Percentiles rank a stretch among this genome's conserved stretches.
Evolutionary conservation across 495 filamentous ascomycete species (phyloP).

Genomic region (Penicillium lagena): DNA sequence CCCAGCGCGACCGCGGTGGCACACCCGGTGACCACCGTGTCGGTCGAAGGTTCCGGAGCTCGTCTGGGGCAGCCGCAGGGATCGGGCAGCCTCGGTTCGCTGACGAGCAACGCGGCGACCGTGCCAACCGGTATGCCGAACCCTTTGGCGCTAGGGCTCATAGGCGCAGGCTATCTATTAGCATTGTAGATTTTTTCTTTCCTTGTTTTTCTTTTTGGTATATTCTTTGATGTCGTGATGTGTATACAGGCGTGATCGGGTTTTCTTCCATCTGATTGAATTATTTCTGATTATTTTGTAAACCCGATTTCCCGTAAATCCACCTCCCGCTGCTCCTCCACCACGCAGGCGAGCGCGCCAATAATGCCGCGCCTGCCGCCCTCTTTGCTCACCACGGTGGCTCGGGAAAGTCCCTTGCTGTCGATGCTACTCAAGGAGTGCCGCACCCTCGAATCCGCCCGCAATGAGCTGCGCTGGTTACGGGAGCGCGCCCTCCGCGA

Average conservation of each 20-base stretch:
- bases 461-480: constrained; percentile 85
- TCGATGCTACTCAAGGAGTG: constrained; percentile 63
- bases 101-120: constrained; percentile 14
- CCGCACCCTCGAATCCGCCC: constrained; percentile 58
- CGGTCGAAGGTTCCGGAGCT: constrained; percentile 28
- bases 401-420: constrained; percentile 49
- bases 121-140: constrained; percentile 15
- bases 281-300: too few relatives aligned
- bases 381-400: constrained; percentile 51
- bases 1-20: constrained; percentile 64
- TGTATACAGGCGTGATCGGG: too few relatives aligned
- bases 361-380: constrained; percentile 73
- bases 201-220: neutral
- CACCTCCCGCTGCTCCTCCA: neutral
- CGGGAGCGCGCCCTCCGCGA: constrained; percentile 48
- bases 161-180: constrained; percentile 22
- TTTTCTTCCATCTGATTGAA: neutral
- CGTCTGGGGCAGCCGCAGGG: constrained; percentile 28
- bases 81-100: constrained; percentile 5
- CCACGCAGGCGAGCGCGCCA: neutral
- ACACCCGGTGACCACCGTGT: constrained; percentile 51
- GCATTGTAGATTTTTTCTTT: constrained; percentile 5
- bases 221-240: neutral
- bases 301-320: too few relatives aligned
- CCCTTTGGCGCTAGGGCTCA: constrained; percentile 19